Percentiles rank a stretch among this genome's conserved stretches.
Conservation (phyloP, 768 basidiomycete species). For the Pleurotus giganteus region DNA sequence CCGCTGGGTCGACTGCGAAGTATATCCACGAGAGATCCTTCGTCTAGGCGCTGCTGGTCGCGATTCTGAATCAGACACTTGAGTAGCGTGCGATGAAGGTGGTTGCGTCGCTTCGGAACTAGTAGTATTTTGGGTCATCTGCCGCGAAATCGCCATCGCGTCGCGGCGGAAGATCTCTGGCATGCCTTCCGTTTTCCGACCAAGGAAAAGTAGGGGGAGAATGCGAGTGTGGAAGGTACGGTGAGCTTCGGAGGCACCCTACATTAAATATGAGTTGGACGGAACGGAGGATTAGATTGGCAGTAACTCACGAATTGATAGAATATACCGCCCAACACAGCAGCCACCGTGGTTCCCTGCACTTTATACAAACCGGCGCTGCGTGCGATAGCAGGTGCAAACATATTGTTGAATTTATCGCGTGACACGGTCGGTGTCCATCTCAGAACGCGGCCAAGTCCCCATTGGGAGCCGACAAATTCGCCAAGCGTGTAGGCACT, state of each 20-base stretch:
- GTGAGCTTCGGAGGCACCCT: constrained; percentile 50
- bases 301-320: constrained; percentile 71
- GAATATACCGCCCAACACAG: constrained; percentile 72
- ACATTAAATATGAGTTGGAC: constrained; percentile 11
- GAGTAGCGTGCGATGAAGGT: too few relatives aligned
- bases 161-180: constrained; percentile 48
- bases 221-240: constrained; percentile 50
- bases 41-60: neutral
- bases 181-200: constrained; percentile 32
- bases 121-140: constrained; percentile 26
- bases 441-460: constrained; percentile 65
- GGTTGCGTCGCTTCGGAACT: too few relatives aligned
- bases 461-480: constrained; percentile 74
- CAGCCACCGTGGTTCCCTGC: constrained; percentile 74
- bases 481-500: constrained; percentile 74
- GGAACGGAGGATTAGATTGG: neutral
- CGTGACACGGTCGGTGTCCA: constrained; percentile 64
- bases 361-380: constrained; percentile 75
- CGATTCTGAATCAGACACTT: too few relatives aligned
- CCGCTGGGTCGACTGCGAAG: too few relatives aligned
- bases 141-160: constrained; percentile 37
- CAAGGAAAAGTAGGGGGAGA: constrained; percentile 39
- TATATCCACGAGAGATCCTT: too few relatives aligned
- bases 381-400: constrained; percentile 40
- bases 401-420: constrained; percentile 26